phyloP scores from a whole-genome alignment of 164 flowering plant genomes.

The Vitis riparia region DNA sequence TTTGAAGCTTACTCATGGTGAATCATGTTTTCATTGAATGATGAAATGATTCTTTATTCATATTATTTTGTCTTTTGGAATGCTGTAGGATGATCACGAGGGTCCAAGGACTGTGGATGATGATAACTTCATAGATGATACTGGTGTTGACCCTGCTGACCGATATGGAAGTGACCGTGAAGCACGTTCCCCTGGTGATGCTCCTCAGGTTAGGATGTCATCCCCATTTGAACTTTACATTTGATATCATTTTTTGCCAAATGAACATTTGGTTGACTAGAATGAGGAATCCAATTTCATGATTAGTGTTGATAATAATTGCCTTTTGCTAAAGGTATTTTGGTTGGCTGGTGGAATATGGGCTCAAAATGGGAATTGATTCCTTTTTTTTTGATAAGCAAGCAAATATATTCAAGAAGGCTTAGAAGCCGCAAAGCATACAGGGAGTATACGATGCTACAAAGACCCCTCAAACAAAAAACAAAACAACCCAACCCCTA shows the following conservation, averaged over 20 bases:
- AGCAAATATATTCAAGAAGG: no score
- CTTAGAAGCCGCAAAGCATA: no score
- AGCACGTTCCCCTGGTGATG: conserved; percentile 52
- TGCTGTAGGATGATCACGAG: conserved; percentile 74
- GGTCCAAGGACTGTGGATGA: conserved; percentile 78
- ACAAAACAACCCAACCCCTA: no score
- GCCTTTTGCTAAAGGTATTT: no score
- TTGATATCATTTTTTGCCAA: background rate
- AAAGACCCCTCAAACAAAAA: no score
- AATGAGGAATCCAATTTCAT: no score
- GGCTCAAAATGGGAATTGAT: no score
- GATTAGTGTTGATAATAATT: no score
- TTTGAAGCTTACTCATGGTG: background rate
- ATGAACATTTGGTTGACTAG: background rate
- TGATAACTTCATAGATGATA: conserved; percentile 94
- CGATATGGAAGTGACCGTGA: conserved; percentile 69
- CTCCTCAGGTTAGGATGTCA: conserved; percentile 65
- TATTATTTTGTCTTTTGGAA: conserved; percentile 4
- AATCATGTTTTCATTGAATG: background rate
- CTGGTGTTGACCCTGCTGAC: conserved; percentile 78
- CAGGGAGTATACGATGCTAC: no score
- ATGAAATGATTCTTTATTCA: background rate
- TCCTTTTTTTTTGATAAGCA: no score
- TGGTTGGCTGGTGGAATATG: no score
- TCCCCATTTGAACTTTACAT: background rate